Base-by-base conservation (phyloP, 192 early-diverging fungal species). In the Coemansia umbellata region DNA sequence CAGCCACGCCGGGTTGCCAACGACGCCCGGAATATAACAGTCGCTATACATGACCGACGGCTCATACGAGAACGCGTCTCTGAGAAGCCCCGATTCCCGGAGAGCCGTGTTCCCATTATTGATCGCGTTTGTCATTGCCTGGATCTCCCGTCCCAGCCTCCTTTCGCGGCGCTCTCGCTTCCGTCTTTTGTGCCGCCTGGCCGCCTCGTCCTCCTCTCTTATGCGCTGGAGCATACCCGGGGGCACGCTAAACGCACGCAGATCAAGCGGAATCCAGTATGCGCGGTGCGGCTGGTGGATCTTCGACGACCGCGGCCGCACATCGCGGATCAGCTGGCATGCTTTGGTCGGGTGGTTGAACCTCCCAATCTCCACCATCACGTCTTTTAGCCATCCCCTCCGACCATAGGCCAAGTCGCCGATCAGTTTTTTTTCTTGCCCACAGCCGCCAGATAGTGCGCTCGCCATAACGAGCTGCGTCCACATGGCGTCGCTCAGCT, bases 331-430 rank as follows among this genome's bases (percentile, higher is more conserved):
- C 37, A 56, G 8, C 4, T 62, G 37, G 37, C 72, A 75, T 11
- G 54, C n/a, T 14, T 64, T 64, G 3, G 61, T 61, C n/a, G 72
- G 72, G 15, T 75, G 72, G 37, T 44, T 30, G 61, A 56, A 68
- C 57, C 63, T 52, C 1, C 18, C 14, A 13, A 78, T 40, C 17
- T 57, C n/a, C 28, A 55, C 45, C 23, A 56, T 48, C 1, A 69
- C 41, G 21, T 69, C 55, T 23, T 69, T 66, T 3, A 78, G 50
- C 37, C 61, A 62, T 11, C 76, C 76, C 4, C 11, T 51, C 22
- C 69, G 76, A 1, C 66, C 76, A 26, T 73, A 78, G 3, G 76
- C 76, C 41, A 78, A 50, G 18, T 78, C 76, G 28, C 27, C 37
- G 8, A 78, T 63, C n/a, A 47, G 24, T 27, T 47, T 47, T 47